Conservation (phyloP, 2,329 filamentous ascomycete species). For the Aspergillus sp. region DNA sequence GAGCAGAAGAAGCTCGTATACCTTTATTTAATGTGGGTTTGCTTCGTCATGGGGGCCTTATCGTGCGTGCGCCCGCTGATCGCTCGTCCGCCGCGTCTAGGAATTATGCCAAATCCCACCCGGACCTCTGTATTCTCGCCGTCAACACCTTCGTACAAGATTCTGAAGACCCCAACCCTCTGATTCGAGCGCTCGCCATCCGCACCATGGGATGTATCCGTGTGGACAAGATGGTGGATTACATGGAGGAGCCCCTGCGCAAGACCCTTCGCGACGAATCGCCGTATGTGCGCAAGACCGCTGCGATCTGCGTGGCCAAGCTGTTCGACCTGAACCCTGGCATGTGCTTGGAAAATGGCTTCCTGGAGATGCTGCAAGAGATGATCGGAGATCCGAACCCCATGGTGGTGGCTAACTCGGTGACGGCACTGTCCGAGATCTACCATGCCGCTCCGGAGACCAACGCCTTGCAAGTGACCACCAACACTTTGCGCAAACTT, state of each 20-base stretch:
- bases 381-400: constrained; percentile 96
- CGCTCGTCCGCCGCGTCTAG: constrained; percentile 46
- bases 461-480: constrained; percentile 77
- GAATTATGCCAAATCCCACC: constrained; percentile 99
- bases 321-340: constrained; percentile 90
- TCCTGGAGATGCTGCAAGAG: constrained; percentile 89
- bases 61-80: constrained; percentile 16
- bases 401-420: constrained; percentile 98
- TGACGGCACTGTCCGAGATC: constrained; percentile 91
- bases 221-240: constrained; percentile 99
- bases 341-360: constrained; percentile 95
- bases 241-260: constrained; percentile 96
- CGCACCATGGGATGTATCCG: constrained; percentile 98
- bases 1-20: constrained; percentile 99
- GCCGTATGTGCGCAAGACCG: constrained; percentile 96
- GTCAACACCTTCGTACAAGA: constrained; percentile 99
- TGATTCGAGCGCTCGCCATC: constrained; percentile 91
- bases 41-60: neutral
- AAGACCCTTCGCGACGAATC: constrained; percentile 97
- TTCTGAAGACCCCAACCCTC: constrained; percentile 94
- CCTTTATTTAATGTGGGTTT: constrained; percentile 83
- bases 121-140: constrained; percentile 95
- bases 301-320: constrained; percentile 96
- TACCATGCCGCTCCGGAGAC: constrained; percentile 88
- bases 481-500: constrained; percentile 86